phyloP scores from a whole-genome alignment of 805 yeast species.

The Phaffomyces thermotolerans region DNA sequence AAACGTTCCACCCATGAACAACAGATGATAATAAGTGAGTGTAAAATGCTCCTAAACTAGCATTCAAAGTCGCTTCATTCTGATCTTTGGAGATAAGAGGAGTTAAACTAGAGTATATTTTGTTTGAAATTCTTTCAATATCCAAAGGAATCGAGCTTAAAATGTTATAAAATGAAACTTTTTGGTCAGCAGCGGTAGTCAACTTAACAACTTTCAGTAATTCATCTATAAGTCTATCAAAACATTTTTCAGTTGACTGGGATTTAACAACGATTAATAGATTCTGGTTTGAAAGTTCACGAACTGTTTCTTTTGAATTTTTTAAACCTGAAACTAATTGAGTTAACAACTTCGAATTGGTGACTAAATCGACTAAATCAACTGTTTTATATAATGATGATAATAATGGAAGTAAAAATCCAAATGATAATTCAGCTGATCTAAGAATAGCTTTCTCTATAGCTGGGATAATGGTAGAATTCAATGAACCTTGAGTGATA shows the following conservation, averaged over 20 bases:
- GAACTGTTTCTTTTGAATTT: slow-evolving; percentile 62
- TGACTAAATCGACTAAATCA: slow-evolving; percentile 36
- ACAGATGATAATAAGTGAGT: slow-evolving; percentile 32
- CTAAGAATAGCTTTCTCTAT: slow-evolving; percentile 71
- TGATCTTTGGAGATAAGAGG: slow-evolving; percentile 64
- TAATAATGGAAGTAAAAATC: slow-evolving; percentile 47
- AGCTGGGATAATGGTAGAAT: slow-evolving; percentile 42
- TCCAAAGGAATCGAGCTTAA: slow-evolving; percentile 29
- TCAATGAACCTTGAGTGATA: slow-evolving; percentile 33
- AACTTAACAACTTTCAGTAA: slow-evolving; percentile 50
- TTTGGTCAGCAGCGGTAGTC: slow-evolving; percentile 58
- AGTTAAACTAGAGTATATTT: slow-evolving; percentile 36
- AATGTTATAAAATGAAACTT: slow-evolving; percentile 42
- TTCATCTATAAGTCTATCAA: slow-evolving; percentile 40
- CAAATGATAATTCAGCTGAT: slow-evolving; percentile 67
- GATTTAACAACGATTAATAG: slow-evolving; percentile 30
- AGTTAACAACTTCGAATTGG: slow-evolving; percentile 40
- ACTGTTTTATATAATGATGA: slow-evolving; percentile 24
- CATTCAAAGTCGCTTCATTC: slow-evolving; percentile 56
- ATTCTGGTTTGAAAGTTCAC: slow-evolving; percentile 25
- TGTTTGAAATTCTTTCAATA: slow-evolving; percentile 26
- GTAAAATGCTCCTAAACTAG: slow-evolving; percentile 44
- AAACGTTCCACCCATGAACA: slow-evolving; percentile 12
- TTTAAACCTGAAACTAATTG: slow-evolving; percentile 53
- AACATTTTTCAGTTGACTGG: slow-evolving; percentile 22